Evolutionary conservation across 331 rosid genomes (phyloP).

Genomic region (Pyrus hybrid): DNA sequence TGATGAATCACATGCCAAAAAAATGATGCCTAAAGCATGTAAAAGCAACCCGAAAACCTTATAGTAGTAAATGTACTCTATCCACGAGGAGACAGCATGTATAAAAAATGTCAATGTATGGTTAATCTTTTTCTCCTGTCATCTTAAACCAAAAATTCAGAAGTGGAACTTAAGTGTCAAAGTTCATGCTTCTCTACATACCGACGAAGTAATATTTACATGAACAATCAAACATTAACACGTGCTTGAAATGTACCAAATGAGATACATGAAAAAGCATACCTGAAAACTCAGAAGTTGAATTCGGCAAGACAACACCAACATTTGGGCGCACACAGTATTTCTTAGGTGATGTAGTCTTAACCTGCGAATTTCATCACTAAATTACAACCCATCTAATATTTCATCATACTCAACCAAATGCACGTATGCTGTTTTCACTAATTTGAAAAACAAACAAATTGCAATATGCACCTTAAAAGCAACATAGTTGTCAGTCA

Average conservation of each 20-base stretch:
- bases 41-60: background rate
- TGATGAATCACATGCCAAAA: background rate
- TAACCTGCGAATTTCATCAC: conserved; percentile 49
- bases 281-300: conserved; percentile 70
- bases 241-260: background rate
- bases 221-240: background rate
- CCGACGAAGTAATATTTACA: background rate
- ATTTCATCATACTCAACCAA: background rate
- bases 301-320: conserved; percentile 60
- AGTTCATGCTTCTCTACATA: background rate
- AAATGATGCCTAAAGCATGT: background rate
- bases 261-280: conserved; percentile 6
- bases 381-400: background rate
- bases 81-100: background rate
- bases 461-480: conserved; percentile 33
- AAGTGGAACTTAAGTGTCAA: background rate
- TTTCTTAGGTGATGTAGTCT: conserved; percentile 87
- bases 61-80: background rate
- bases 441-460: background rate
- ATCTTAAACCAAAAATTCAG: background rate
- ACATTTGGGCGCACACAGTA: conserved; percentile 90
- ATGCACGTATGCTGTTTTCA: background rate
- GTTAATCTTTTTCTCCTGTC: background rate
- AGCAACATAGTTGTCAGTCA: conserved; percentile 53
- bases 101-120: background rate